Conservation (phyloP, 2,329 filamentous ascomycete species). For the Mollisiaceae sp. region DNA sequence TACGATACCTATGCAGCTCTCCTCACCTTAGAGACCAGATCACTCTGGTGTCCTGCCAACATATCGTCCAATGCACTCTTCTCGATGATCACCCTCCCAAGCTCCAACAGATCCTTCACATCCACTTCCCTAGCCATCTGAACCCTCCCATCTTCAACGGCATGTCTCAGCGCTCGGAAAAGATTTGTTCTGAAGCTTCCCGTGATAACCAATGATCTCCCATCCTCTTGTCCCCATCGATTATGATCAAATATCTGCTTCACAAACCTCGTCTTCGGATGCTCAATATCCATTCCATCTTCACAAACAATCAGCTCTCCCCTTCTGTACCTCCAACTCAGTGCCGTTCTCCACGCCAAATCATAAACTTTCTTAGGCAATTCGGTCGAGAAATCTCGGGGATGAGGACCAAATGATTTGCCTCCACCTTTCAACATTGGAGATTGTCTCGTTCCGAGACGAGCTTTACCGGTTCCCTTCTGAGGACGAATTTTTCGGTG, state of each 20-base stretch:
- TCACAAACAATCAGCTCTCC: constrained; percentile 89
- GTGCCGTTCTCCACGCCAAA: constrained; percentile 89
- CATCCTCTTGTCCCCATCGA: constrained; percentile 68
- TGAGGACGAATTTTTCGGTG: constrained; percentile 82
- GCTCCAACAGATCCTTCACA: constrained; percentile 91
- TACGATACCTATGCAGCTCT: constrained; percentile 30
- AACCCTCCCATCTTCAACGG: constrained; percentile 70
- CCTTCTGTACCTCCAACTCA: constrained; percentile 87
- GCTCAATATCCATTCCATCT: constrained; percentile 71
- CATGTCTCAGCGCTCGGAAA: constrained; percentile 67
- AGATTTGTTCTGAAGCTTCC: constrained; percentile 64
- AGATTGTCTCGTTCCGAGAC: constrained; percentile 79
- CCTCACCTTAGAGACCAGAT: constrained; percentile 50
- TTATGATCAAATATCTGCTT: constrained; percentile 73
- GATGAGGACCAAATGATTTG: constrained; percentile 87
- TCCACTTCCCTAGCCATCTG: constrained; percentile 81
- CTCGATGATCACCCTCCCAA: constrained; percentile 86
- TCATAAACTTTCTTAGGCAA: constrained; percentile 93
- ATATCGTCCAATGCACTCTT: constrained; percentile 77
- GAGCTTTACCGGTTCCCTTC: constrained; percentile 83
- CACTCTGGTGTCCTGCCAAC: constrained; percentile 73
- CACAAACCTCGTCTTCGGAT: constrained; percentile 60
- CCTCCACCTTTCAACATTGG: constrained; percentile 85
- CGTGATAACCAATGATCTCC: constrained; percentile 79
- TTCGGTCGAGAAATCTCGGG: constrained; percentile 85